Conservation (phyloP, 305 asterid genomes). For the Withania somnifera region DNA sequence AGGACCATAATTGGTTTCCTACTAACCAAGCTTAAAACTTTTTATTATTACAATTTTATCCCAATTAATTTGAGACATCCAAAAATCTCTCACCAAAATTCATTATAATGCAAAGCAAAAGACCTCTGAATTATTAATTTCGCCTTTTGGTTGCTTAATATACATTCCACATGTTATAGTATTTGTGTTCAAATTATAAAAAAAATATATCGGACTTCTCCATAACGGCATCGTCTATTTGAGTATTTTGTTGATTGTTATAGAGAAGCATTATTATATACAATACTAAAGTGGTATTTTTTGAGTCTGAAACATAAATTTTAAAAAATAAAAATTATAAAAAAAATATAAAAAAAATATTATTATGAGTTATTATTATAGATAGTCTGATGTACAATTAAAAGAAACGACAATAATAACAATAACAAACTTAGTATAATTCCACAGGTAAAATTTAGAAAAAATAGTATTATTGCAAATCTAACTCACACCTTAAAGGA, state of each 20-base stretch:
- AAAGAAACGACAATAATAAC: too few relatives aligned
- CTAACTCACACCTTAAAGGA: too few relatives aligned
- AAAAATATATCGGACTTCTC: background rate
- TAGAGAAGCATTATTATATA: background rate
- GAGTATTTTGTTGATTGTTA: background rate
- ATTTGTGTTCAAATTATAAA: background rate
- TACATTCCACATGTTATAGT: background rate
- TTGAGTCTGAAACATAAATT: background rate
- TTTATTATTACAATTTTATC: background rate
- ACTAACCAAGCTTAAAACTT: conserved; percentile 14
- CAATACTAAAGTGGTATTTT: background rate
- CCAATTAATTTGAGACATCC: background rate
- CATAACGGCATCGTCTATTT: background rate
- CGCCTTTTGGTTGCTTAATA: background rate
- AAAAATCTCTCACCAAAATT: background rate
- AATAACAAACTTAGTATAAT: too few relatives aligned
- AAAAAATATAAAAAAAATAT: too few relatives aligned
- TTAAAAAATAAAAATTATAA: background rate
- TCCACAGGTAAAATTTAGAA: too few relatives aligned
- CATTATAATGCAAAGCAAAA: background rate
- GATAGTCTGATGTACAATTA: background rate
- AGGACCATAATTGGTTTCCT: conserved; percentile 29
- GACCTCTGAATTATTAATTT: background rate
- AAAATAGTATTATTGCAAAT: too few relatives aligned
- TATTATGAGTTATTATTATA: background rate